Evolutionary conservation across 139 green algal species (phyloP), one percentile per base, ranked within the genome.

Genomic region (Trebouxia sp.): DNA sequence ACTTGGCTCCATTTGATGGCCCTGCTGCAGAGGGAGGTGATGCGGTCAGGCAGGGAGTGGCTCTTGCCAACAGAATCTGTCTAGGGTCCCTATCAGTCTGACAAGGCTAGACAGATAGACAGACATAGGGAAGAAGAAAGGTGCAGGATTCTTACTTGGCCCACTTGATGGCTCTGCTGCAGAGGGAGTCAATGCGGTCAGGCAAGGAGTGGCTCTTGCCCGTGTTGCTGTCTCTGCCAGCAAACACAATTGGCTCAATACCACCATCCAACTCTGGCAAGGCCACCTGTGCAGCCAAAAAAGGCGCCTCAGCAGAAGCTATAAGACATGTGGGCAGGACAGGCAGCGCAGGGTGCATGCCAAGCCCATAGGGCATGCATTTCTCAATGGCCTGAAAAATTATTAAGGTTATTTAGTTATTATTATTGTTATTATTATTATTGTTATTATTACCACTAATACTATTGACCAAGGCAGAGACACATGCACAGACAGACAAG

Each of bases 301-400:
- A n/a, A 12, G 26, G n/a, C n/a, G n/a, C n/a, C 15, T 58, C 48
- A 58, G 17, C 48, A 58, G 14, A 17, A 58, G 48, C 48, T 17
- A 58, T 14, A n/a, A 58, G 48, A 14, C 48, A n/a, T 14, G 17
- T 17, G 17, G 17, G 14, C 14, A 17, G 17, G 48, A n/a, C n/a
- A n/a, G n/a, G n/a, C n/a, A n/a, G n/a, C n/a, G n/a, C n/a, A n/a
- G n/a, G n/a, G 91, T 99, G 96, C 83, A 99, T 90, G 62, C 96
- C 96, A 69, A 99, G 91, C 82, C 96, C 93, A 53, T 85, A 95
- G 50, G 97, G 95, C 76, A 95, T 85, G 96, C 96, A 99, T 91
- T 99, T 96, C 88, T 99, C 96, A 0, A 96, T 99, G 67, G 96
- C 99, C 92, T 99, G 96, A 93, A 99, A 99, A 9, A 99, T 95